phyloP scores from a whole-genome alignment of 2,329 filamentous ascomycete genomes.

The Phialophora expanda region DNA sequence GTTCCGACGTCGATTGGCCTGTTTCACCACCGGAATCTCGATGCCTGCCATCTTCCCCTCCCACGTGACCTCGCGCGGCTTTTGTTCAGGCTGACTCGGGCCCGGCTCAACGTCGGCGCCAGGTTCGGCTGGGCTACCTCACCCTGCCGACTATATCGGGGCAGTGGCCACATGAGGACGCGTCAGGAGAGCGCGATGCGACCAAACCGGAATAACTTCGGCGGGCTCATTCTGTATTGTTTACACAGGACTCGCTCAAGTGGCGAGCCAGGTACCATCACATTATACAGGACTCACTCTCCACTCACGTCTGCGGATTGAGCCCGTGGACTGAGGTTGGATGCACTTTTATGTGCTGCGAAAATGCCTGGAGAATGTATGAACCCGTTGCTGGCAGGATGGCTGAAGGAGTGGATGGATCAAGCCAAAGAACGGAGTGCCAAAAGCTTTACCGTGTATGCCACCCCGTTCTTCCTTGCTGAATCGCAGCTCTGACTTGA shows the following conservation, averaged over 20 bases:
- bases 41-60: neutral
- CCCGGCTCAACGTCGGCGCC: too few relatives aligned
- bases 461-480: conserved; percentile 11
- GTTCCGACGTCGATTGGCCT: conserved; percentile 6
- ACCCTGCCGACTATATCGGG: too few relatives aligned
- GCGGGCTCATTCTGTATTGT: neutral
- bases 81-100: too few relatives aligned
- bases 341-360: neutral
- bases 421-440: conserved; percentile 70
- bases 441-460: conserved; percentile 65
- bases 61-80: too few relatives aligned
- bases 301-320: neutral
- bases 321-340: neutral
- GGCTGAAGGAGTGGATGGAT: conserved; percentile 80
- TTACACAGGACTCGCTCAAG: neutral
- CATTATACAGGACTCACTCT: neutral
- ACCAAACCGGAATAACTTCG: neutral
- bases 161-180: neutral
- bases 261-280: neutral
- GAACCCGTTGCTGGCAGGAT: conserved; percentile 73
- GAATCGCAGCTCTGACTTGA: neutral
- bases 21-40: neutral
- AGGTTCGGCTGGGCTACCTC: too few relatives aligned
- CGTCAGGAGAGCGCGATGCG: neutral
- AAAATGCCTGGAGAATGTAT: conserved; percentile 56